Evolutionary conservation across 768 basidiomycete species (phyloP).

Genomic region (Melanogaster broomeanus): DNA sequence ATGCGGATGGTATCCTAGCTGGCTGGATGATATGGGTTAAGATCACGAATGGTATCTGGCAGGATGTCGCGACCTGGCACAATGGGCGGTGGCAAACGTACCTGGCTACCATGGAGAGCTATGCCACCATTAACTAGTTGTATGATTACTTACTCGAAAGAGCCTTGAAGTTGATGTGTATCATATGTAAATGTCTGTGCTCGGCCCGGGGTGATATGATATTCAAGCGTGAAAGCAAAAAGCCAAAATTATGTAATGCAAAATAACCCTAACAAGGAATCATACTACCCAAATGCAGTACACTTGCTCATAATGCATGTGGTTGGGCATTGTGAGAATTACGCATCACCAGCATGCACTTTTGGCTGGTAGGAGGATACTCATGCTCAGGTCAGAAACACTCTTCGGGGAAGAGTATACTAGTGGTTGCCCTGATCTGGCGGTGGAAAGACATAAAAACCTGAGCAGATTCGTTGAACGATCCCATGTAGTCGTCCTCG

Average conservation of each 20-base stretch:
- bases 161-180: neutral
- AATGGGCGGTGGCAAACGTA: conserved; percentile 40
- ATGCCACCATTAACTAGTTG: conserved; percentile 18
- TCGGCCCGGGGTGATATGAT: neutral
- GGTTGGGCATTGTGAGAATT: too few species aligned
- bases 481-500: conserved; percentile 15
- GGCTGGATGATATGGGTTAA: conserved; percentile 38
- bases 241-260: too few species aligned
- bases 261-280: conserved; percentile 38
- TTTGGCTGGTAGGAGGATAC: conserved; percentile 12
- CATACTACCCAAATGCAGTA: too few species aligned
- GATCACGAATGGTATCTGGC: conserved; percentile 34
- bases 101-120: conserved; percentile 33
- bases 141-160: neutral
- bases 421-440: neutral
- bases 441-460: neutral
- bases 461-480: neutral
- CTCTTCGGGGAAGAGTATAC: conserved; percentile 12
- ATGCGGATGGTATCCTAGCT: conserved; percentile 38
- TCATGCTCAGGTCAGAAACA: conserved; percentile 12
- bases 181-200: neutral
- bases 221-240: too few species aligned
- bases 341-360: too few species aligned
- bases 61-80: conserved; percentile 36
- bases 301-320: too few species aligned